Evolutionary conservation across 331 rosid species (phyloP), one percentile per base, ranked within the genome.

Genomic region (Pyracantha coccinea): DNA sequence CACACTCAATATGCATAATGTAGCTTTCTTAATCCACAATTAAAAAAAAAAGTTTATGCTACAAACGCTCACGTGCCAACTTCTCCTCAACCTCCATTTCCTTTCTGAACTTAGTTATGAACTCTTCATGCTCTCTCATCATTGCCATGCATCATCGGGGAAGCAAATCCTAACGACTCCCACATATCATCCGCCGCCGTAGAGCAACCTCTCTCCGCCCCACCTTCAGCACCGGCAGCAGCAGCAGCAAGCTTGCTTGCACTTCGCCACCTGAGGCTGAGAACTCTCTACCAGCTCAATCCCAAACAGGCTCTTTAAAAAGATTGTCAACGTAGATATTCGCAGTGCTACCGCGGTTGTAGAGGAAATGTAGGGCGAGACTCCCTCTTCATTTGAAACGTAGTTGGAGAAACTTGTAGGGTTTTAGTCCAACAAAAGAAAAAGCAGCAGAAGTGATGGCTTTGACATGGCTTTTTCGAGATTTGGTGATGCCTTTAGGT

Each of bases 41-140:
- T 35, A 0, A 35, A 35, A 35, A 35, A 35, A 35, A 35, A 35
- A 35, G 4, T 2, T 31, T n/a, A 32, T 17, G 54, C 83, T 87
- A 81, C 45, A 80, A 73, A 31, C 13, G 41, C 72, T 45, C 71
- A 19, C 88, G 80, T 8, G 90, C 88, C 20, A 84, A 50, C 66
- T 21, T 82, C 87, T 91, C 89, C 33, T 89, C 89, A 3, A 71
- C 86, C 55, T 71, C 79, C 92, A 91, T 80, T 61, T 89, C 81
- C 31, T 74, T 66, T 65, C 88, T 72, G 74, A 91, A 84, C 79
- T 77, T 86, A 1, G 80, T 68, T 50, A 89, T 86, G 44, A 91
- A 91, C 76, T 87, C 87, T 76, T 83, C 95, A 3, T 35, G 92
- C 97, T 80, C 92, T 75, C 72, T 78, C 80, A 69, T 91, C 85